Base-by-base conservation (phyloP, 345 rosid species). In the Ceriops tagal region DNA sequence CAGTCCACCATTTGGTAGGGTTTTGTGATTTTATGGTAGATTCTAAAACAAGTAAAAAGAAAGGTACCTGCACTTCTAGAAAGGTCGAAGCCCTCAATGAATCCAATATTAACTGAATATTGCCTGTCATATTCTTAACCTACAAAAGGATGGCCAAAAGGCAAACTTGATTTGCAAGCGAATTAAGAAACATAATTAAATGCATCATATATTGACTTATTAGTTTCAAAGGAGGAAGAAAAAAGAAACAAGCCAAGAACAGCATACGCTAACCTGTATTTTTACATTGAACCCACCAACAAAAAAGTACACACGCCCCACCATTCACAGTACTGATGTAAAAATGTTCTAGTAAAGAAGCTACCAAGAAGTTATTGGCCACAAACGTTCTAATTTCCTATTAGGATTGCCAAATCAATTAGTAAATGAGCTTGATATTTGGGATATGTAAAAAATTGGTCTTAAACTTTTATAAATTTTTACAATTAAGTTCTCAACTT, bases 51-150 rank as follows among this genome's bases (percentile, higher is more conserved):
- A 31, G 58, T 1, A 35, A n/a, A 71, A 56, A 53, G 10, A 32
- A 59, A 47, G 20, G 65, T 83, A 89, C 97, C 87, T 89, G 81
- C 64, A 89, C 81, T 83, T 92, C 97, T 57, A 92, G 89, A 46
- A 88, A 28, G 18, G 77, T 53, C 62, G 97, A 92, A 62, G 71
- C 73, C 73, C 81, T 76, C 79, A 92, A 70, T 55, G 87, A 86
- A 51, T 89, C 88, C 77, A 91, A 72, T 71, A 91, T 86, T 47
- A 90, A 64, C 61, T 81, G 83, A 69, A 80, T 73, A 75, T 79
- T 73, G 57, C 59, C 70, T 26, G 96, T 91, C 82, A 87, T 76
- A 65, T 26, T 81, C 67, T 61, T 76, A 65, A 91, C 92, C 97
- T 91, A 86, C 66, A 82, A 78, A 73, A 81, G 47, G 37, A 58